A percentile compares a stretch with the other conserved stretches of the same genome.
Conservation (phyloP, 345 rosid genomes). For the Chamaenerion angustifolium region DNA sequence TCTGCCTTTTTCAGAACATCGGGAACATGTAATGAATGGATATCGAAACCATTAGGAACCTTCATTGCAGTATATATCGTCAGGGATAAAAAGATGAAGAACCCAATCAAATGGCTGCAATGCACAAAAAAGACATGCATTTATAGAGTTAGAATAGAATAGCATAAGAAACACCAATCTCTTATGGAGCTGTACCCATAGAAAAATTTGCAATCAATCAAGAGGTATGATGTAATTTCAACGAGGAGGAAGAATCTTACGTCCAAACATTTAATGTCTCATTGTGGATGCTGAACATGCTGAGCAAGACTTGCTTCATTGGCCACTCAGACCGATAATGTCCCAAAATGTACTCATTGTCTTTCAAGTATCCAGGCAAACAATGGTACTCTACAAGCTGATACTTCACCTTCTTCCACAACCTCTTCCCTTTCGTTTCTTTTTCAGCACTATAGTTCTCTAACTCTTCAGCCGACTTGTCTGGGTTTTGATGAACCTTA, state of each 20-base stretch:
- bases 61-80: constrained; percentile 76
- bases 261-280: constrained; percentile 97
- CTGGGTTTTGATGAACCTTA: constrained; percentile 9
- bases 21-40: constrained; percentile 62
- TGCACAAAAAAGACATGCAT: background rate
- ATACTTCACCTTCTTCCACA: constrained; percentile 80
- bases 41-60: constrained; percentile 72
- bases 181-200: too few relatives aligned
- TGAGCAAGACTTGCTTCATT: constrained; percentile 63
- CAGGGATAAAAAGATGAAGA: constrained; percentile 79
- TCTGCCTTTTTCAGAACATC: constrained; percentile 54
- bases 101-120: constrained; percentile 93
- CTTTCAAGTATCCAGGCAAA: constrained; percentile 71
- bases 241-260: constrained; percentile 26
- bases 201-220: too few relatives aligned
- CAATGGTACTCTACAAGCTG: constrained; percentile 86
- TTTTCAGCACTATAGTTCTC: constrained; percentile 25
- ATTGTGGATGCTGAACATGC: constrained; percentile 75
- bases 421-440: constrained; percentile 61
- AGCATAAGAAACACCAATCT: too few relatives aligned
- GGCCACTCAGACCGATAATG: constrained; percentile 96
- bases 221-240: too few relatives aligned
- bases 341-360: constrained; percentile 76
- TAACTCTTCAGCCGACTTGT: constrained; percentile 21
- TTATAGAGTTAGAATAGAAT: background rate